Conservation (phyloP, 495 filamentous ascomycete genomes). For the Saxophila tyrrhenica region DNA sequence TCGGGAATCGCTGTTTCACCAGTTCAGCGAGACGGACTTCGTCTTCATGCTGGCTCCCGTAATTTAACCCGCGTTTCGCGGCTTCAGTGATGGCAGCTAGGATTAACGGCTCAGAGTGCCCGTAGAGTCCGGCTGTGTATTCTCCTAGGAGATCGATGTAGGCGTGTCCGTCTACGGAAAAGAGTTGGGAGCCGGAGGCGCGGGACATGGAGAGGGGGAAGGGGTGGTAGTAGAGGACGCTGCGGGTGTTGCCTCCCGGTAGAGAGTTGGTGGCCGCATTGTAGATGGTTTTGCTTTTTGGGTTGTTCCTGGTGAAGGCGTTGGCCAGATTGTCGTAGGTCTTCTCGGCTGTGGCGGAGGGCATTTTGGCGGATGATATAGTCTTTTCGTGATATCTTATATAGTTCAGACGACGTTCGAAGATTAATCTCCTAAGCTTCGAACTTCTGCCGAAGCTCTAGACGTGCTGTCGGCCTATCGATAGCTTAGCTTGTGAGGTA, state of each 20-base stretch:
- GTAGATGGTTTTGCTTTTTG: neutral
- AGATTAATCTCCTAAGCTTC: no score
- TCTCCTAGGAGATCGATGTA: slow-evolving; percentile 42
- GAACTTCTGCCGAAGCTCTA: no score
- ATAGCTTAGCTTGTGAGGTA: no score
- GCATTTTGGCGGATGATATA: neutral
- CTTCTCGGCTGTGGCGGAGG: neutral
- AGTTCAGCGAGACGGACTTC: slow-evolving; percentile 33
- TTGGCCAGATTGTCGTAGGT: neutral
- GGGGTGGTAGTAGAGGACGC: slow-evolving; percentile 43
- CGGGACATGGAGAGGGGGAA: slow-evolving; percentile 41
- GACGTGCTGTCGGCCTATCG: no score
- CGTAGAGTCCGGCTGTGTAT: slow-evolving; percentile 42
- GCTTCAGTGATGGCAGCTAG: slow-evolving; percentile 30
- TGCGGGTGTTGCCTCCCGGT: slow-evolving; percentile 53
- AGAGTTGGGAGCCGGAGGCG: slow-evolving; percentile 31
- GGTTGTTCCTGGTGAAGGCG: neutral
- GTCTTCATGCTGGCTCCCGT: slow-evolving; percentile 32
- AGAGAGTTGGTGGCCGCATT: slow-evolving; percentile 24
- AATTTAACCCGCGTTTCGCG: slow-evolving; percentile 29
- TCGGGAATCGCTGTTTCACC: slow-evolving; percentile 33
- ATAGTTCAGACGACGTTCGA: no score
- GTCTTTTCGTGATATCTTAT: neutral
- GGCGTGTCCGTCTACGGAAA: slow-evolving; percentile 31
- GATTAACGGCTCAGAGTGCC: slow-evolving; percentile 40